Conservation (phyloP, 202 grass and related monocot genomes). For the Panicum hallii region DNA sequence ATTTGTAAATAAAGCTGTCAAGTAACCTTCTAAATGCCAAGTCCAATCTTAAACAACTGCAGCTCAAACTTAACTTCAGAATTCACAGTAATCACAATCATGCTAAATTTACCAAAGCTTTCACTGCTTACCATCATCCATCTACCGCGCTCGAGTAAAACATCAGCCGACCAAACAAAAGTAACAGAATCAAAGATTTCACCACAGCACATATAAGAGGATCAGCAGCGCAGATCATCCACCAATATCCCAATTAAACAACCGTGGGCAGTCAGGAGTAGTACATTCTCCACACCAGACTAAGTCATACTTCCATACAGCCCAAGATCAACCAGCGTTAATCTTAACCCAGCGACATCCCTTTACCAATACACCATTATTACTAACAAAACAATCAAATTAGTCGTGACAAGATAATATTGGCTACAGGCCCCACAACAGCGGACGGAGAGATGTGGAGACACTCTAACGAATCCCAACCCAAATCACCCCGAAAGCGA, state of each 20-base stretch:
- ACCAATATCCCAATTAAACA: neutral
- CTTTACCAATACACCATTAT: neutral
- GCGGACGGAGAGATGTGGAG: neutral
- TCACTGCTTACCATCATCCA: neutral
- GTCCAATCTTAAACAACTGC: neutral
- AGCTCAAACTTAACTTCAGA: conserved; percentile 5
- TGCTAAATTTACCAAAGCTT: neutral
- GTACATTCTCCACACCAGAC: neutral
- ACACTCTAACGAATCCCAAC: neutral
- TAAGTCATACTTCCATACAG: neutral
- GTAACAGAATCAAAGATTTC: neutral
- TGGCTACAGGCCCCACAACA: neutral
- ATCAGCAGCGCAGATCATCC: neutral
- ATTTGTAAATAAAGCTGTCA: neutral
- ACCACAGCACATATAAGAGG: neutral
- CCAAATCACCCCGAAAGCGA: neutral
- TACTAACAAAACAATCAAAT: neutral
- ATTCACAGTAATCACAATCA: neutral
- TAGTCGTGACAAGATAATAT: neutral
- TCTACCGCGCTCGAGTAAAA: neutral
- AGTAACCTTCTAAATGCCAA: neutral
- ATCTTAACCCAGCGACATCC: neutral
- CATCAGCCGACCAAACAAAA: neutral
- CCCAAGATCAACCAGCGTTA: neutral
- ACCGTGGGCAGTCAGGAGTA: neutral